Conservation (phyloP, 345 rosid genomes). For the Pseudoturritis turrita region DNA sequence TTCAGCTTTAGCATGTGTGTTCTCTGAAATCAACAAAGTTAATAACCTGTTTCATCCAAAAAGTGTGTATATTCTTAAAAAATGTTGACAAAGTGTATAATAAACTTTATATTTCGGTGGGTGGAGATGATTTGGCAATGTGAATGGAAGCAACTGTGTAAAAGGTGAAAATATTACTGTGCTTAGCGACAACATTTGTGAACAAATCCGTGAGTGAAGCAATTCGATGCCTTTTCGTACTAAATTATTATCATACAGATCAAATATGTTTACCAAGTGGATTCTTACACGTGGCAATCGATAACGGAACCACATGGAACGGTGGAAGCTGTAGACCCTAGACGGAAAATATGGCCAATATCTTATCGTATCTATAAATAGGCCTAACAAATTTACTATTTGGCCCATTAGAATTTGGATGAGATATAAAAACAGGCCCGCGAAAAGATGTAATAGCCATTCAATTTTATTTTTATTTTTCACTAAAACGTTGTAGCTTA, state of each 20-base stretch:
- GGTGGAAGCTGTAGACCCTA: background rate
- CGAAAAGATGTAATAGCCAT: too few relatives aligned
- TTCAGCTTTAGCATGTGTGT: too few relatives aligned
- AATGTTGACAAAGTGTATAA: background rate
- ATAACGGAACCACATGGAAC: background rate
- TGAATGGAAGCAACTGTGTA: slow-evolving; percentile 7
- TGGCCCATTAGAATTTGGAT: background rate
- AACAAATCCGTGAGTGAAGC: slow-evolving; percentile 22
- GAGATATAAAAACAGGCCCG: background rate
- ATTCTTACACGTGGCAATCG: background rate
- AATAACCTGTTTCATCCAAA: background rate
- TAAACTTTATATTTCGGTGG: background rate
- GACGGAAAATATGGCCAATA: background rate
- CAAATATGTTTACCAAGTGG: slow-evolving; percentile 15
- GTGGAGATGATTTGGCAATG: background rate
- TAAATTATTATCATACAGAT: slow-evolving; percentile 14
- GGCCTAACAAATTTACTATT: background rate
- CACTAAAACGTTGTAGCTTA: too few relatives aligned
- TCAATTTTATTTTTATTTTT: too few relatives aligned
- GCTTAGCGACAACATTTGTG: slow-evolving; percentile 1
- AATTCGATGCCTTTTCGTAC: slow-evolving; percentile 25
- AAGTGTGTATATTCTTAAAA: background rate
- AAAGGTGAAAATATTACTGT: slow-evolving; percentile 4
- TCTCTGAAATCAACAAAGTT: too few relatives aligned
- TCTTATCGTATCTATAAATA: background rate